A percentile compares a stretch with the other conserved stretches of the same genome.
Evolutionary conservation across 2,329 filamentous ascomycete genomes (phyloP).

Genomic region (Pezizomycotina sp.): DNA sequence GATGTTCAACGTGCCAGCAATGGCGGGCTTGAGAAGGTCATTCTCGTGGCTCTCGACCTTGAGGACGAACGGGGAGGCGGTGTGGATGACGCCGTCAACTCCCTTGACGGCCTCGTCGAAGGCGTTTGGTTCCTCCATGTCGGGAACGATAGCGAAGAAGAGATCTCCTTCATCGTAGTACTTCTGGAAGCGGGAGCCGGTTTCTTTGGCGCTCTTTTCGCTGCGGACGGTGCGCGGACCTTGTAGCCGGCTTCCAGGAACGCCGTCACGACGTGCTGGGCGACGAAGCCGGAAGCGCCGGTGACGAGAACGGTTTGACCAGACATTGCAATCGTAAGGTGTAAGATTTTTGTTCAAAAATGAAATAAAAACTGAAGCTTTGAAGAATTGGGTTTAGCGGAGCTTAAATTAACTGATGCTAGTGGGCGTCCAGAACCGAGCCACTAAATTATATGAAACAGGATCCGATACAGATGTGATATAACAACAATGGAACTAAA

Average conservation of each 20-base stretch:
- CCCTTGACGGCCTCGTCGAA: conserved; percentile 42
- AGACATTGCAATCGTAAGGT: no score
- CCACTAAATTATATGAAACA: no score
- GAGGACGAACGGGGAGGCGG: conserved; percentile 30
- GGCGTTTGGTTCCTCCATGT: conserved; percentile 52
- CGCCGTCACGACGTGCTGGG: conserved; percentile 37
- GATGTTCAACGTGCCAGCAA: conserved; percentile 46
- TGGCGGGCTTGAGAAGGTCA: conserved; percentile 42
- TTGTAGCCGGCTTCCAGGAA: conserved; percentile 32
- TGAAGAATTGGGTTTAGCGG: no score
- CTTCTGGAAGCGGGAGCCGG: conserved; percentile 23
- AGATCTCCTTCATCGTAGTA: conserved; percentile 27
- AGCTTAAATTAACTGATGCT: no score
- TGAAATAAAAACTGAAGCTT: no score
- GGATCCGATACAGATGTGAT: no score
- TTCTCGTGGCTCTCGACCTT: conserved; percentile 26
- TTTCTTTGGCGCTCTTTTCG: conserved; percentile 34
- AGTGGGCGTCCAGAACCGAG: no score
- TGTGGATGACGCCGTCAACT: conserved; percentile 18
- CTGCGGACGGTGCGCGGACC: conserved; percentile 36
- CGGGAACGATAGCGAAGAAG: conserved; percentile 43
- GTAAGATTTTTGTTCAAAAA: no score
- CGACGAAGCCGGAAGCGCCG: conserved; percentile 33
- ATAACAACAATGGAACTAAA: no score
- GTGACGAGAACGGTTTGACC: no score